Percentiles rank a stretch among this genome's conserved stretches.
These are phyloP conservation scores for Serendipita indica DNA, from an alignment of 768 basidiomycete genomes.

Conservation along the genomic window DNA sequence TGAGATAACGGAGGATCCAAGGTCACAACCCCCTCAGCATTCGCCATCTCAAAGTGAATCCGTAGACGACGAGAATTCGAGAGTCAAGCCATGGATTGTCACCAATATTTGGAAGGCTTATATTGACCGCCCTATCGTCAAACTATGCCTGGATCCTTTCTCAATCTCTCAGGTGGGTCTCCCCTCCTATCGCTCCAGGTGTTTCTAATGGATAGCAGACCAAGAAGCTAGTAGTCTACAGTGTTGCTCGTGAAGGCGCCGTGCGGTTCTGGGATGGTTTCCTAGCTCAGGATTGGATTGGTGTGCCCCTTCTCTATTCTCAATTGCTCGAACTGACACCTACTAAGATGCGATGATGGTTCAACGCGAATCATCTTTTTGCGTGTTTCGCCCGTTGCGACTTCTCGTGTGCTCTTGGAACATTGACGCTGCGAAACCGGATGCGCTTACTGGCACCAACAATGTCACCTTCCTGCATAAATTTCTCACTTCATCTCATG, in stretches of 20 bases:
- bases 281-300: constrained; percentile 70
- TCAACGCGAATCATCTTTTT: constrained; percentile 62
- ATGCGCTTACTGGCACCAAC: constrained; percentile 42
- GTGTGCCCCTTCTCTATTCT: constrained; percentile 31
- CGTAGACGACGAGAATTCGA: not conserved
- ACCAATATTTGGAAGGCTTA: constrained; percentile 86
- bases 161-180: constrained; percentile 52
- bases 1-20: constrained; percentile 27
- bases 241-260: constrained; percentile 57
- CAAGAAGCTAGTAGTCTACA: constrained; percentile 49
- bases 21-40: not conserved
- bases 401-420: constrained; percentile 86
- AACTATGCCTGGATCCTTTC: constrained; percentile 53
- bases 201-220: constrained; percentile 11
- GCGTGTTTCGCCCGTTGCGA: constrained; percentile 60
- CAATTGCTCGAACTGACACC: not conserved
- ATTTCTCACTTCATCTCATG: constrained; percentile 28
- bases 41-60: not conserved
- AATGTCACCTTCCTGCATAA: constrained; percentile 74
- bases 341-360: constrained; percentile 54
- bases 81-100: constrained; percentile 53
- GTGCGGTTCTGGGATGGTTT: constrained; percentile 84
- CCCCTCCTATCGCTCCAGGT: not conserved
- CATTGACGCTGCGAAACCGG: constrained; percentile 75
- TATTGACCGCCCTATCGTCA: constrained; percentile 43